A percentile compares a stretch with the other conserved stretches of the same genome.
phyloP scores from a whole-genome alignment of 176 grass and related monocot genomes.

The Poa annua region DNA sequence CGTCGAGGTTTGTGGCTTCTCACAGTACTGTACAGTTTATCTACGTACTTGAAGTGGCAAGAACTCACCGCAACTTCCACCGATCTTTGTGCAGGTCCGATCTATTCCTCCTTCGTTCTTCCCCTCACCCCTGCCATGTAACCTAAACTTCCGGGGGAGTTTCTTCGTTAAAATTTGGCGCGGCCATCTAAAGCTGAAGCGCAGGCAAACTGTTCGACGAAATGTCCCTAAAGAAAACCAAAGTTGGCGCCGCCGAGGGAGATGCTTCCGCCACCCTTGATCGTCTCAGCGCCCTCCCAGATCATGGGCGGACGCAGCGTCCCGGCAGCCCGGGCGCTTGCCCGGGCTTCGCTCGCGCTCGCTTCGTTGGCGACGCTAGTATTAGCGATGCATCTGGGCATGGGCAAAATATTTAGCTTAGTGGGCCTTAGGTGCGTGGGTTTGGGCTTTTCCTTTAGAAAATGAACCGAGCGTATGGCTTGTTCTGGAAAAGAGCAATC shows the following conservation, averaged over 20 bases:
- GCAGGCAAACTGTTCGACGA: not conserved
- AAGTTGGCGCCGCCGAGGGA: not conserved
- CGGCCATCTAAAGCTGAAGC: not conserved
- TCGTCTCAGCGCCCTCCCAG: not conserved
- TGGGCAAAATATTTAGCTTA: too few species aligned
- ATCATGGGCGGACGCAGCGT: not conserved
- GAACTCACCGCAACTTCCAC: not conserved
- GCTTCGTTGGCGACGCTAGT: too few species aligned
- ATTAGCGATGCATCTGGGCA: too few species aligned
- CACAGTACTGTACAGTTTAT: not conserved
- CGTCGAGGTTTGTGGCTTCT: not conserved
- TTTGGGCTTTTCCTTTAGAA: too few species aligned
- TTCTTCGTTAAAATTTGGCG: not conserved
- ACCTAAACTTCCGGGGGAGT: not conserved
- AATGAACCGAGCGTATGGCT: too few species aligned
- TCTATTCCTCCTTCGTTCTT: not conserved
- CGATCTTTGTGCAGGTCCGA: not conserved
- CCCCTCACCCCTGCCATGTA: not conserved
- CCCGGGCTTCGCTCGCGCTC: too few species aligned
- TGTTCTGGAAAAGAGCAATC: too few species aligned
- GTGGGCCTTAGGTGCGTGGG: too few species aligned
- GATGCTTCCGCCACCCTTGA: not conserved
- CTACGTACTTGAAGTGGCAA: not conserved
- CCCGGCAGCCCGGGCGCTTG: too few species aligned
- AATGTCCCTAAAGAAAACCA: slow-evolving; percentile 12